Conservation (phyloP, 2,329 filamentous ascomycete species). For the Claviceps lovelessii region DNA sequence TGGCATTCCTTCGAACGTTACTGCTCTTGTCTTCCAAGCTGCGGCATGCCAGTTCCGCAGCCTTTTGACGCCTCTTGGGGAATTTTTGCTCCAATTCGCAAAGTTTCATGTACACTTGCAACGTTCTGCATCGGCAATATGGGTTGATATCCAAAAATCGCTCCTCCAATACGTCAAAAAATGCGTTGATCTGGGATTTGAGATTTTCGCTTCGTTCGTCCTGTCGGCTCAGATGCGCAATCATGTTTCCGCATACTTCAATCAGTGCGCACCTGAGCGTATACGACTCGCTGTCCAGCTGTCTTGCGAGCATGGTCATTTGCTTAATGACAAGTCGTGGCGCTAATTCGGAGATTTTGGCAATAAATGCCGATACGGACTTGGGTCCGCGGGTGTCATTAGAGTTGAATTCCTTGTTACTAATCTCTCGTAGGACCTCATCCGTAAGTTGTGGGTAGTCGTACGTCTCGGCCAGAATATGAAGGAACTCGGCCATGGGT, state of each 20-base stretch:
- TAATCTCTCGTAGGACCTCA: conserved; percentile 84
- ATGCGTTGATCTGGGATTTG: conserved; percentile 89
- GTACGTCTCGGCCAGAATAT: conserved; percentile 92
- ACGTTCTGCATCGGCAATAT: conserved; percentile 79
- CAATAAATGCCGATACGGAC: conserved; percentile 85
- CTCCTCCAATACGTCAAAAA: conserved; percentile 93
- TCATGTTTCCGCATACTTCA: conserved; percentile 92
- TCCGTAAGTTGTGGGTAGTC: conserved; percentile 92
- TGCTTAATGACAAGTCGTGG: conserved; percentile 92
- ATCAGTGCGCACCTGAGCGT: conserved; percentile 87
- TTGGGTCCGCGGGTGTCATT: conserved; percentile 94
- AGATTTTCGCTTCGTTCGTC: conserved; percentile 85
- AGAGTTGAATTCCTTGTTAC: conserved; percentile 95
- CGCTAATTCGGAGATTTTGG: conserved; percentile 82
- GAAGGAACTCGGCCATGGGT: conserved; percentile 95
- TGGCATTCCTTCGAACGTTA: conserved; percentile 86
- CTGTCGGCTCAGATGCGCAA: conserved; percentile 77
- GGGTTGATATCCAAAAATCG: conserved; percentile 93
- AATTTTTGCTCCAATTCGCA: conserved; percentile 95
- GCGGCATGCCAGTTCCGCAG: conserved; percentile 70
- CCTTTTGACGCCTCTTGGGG: conserved; percentile 76
- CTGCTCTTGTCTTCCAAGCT: conserved; percentile 97
- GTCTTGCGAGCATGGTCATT: conserved; percentile 87
- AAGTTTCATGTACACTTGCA: conserved; percentile 85
- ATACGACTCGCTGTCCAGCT: conserved; percentile 94